These are phyloP conservation scores for Penicillium subrubescens DNA, from an alignment of 495 filamentous ascomycete species.

Conservation along the genomic window DNA sequence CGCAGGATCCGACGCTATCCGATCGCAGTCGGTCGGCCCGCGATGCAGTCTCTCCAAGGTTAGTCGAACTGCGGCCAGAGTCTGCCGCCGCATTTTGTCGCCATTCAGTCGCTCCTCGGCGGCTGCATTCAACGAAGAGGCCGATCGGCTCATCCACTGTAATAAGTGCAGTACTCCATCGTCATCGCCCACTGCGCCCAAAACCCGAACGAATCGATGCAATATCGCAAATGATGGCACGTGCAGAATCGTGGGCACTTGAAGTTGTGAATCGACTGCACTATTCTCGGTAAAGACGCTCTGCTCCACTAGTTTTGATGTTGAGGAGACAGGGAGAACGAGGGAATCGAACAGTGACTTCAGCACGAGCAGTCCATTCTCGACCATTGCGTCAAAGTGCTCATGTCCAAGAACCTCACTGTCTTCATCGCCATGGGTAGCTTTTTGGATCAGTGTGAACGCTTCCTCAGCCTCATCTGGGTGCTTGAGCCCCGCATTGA, in stretches of 20 bases:
- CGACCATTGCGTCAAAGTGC: slow-evolving; percentile 34
- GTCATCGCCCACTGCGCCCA: slow-evolving; percentile 52
- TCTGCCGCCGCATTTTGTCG: slow-evolving; percentile 45
- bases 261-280: slow-evolving; percentile 16
- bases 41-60: slow-evolving; percentile 49
- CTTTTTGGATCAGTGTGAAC: slow-evolving; percentile 20
- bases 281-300: slow-evolving; percentile 19
- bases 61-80: slow-evolving; percentile 53
- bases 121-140: slow-evolving; percentile 36
- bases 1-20: slow-evolving; percentile 23
- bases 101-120: slow-evolving; percentile 48
- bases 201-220: slow-evolving; percentile 55
- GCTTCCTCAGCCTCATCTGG: slow-evolving; percentile 31
- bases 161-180: slow-evolving; percentile 53
- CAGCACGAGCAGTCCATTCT: slow-evolving; percentile 34
- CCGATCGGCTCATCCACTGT: slow-evolving; percentile 54
- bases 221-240: slow-evolving; percentile 49
- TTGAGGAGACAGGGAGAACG: slow-evolving; percentile 33
- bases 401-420: slow-evolving; percentile 13
- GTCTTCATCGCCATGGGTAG: slow-evolving; percentile 11
- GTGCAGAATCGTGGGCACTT: slow-evolving; percentile 39
- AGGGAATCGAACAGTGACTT: slow-evolving; percentile 43
- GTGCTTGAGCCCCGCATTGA: slow-evolving; percentile 33
- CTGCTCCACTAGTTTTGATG: slow-evolving; percentile 27
- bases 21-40: slow-evolving; percentile 8